Percentiles rank a stretch among this genome's conserved stretches.
Conservation (phyloP, 2,329 filamentous ascomycete genomes). For the Thermochaetoides dissita region DNA sequence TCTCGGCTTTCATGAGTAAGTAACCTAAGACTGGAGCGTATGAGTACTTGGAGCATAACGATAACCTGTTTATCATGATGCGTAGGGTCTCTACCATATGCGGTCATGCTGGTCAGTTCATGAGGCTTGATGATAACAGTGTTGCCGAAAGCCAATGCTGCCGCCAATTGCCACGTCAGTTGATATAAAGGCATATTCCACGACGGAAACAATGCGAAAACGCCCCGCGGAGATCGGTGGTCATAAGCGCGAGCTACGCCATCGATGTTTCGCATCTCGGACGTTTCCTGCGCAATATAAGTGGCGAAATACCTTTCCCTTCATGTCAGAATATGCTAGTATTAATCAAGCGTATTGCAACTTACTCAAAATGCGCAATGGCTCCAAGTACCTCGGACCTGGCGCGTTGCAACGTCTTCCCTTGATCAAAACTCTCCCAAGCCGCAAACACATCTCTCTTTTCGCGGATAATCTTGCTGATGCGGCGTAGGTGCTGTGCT, state of each 20-base stretch:
- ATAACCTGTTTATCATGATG: too few species aligned
- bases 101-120: constrained; percentile 21
- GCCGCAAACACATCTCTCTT: constrained; percentile 21
- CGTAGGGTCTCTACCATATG: constrained; percentile 12
- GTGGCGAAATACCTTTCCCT: constrained; percentile 21
- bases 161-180: constrained; percentile 23
- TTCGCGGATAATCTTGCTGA: constrained; percentile 17
- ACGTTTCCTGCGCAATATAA: constrained; percentile 22
- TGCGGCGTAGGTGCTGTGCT: constrained; percentile 15
- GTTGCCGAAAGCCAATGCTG: constrained; percentile 23
- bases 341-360: not conserved
- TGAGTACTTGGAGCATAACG: not conserved
- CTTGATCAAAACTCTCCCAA: constrained; percentile 24
- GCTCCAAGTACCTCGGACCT: constrained; percentile 22
- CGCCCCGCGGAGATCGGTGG: constrained; percentile 21
- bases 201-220: constrained; percentile 22
- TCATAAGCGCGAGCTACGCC: constrained; percentile 21
- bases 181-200: constrained; percentile 25
- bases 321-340: too few species aligned
- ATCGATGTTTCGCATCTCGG: constrained; percentile 20
- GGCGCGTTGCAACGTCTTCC: constrained; percentile 21
- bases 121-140: constrained; percentile 23
- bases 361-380: constrained; percentile 21
- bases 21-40: constrained; percentile 13
- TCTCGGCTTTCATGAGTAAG: constrained; percentile 15